A percentile compares a stretch with the other conserved stretches of the same genome.
phyloP scores from a whole-genome alignment of 2,329 filamentous ascomycete genomes.

The Hypoxylon sp. region DNA sequence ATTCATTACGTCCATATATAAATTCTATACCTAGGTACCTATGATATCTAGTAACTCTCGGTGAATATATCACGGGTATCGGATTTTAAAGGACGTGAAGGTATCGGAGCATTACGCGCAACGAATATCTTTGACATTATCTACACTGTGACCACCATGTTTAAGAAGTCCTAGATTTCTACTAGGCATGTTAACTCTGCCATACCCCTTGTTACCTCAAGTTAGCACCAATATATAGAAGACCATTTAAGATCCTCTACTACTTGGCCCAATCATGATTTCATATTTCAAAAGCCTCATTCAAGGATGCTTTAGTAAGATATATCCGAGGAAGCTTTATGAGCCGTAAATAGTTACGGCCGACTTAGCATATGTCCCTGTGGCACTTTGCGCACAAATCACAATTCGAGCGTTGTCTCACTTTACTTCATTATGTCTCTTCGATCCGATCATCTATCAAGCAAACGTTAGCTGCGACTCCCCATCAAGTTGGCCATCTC shows the following conservation, averaged over 20 bases:
- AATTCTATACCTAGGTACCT: slow-evolving; percentile 43
- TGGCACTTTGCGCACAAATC: slow-evolving; percentile 4
- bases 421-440: slow-evolving; percentile 13
- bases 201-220: not conserved
- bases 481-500: slow-evolving; percentile 47
- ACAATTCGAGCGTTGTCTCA: slow-evolving; percentile 7
- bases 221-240: not conserved
- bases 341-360: not conserved
- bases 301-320: not conserved
- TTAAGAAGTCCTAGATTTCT: slow-evolving; percentile 5
- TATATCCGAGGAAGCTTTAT: not conserved
- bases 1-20: slow-evolving; percentile 47
- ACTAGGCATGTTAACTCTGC: not conserved
- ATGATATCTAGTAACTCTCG: slow-evolving; percentile 38
- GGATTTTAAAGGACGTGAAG: not conserved
- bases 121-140: slow-evolving; percentile 6
- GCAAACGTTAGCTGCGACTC: slow-evolving; percentile 46
- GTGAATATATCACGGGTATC: slow-evolving; percentile 30
- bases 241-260: not conserved
- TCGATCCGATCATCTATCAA: slow-evolving; percentile 48
- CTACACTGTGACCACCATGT: slow-evolving; percentile 22
- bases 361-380: not conserved
- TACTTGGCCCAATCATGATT: not conserved
- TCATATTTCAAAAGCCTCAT: not conserved
- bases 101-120: slow-evolving; percentile 3